Percentiles rank a stretch among this genome's conserved stretches.
Conservation (phyloP, 148 eudicot species). For the Dianthus caryophyllus region DNA sequence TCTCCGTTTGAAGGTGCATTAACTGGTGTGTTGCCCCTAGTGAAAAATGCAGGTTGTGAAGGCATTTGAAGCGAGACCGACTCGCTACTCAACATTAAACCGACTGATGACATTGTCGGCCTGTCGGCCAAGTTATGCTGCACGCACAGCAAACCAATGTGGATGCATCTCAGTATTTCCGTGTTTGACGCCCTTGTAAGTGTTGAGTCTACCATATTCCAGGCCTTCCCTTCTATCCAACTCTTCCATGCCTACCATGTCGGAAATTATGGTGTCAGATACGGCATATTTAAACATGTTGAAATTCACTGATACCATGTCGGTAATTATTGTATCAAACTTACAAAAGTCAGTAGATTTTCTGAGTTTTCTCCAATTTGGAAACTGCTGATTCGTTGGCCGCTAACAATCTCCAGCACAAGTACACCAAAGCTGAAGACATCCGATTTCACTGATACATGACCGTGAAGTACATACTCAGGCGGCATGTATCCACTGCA, state of each 20-base stretch:
- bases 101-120: conserved; percentile 38
- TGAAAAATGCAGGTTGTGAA: conserved; percentile 29
- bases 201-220: conserved; percentile 25
- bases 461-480: conserved; percentile 34
- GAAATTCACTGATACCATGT: too few species aligned
- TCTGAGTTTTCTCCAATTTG: conserved; percentile 16
- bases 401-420: conserved; percentile 35
- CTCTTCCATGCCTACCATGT: conserved; percentile 24
- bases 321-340: too few species aligned
- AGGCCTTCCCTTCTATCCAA: conserved; percentile 23
- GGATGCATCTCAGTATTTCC: conserved; percentile 43
- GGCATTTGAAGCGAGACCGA: conserved; percentile 25
- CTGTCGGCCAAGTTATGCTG: conserved; percentile 32
- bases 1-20: background rate
- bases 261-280: background rate
- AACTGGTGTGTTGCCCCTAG: conserved; percentile 6
- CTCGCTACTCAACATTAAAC: conserved; percentile 35
- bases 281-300: too few species aligned
- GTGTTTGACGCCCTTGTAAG: conserved; percentile 7
- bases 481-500: conserved; percentile 42
- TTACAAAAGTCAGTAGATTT: conserved; percentile 28
- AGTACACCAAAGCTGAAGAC: conserved; percentile 43
- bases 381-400: conserved; percentile 26
- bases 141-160: conserved; percentile 41
- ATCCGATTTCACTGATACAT: conserved; percentile 31